Evolutionary conservation across 2,329 filamentous ascomycete genomes (phyloP).

Genomic region (Aspergillus oerlinghausenensis): DNA sequence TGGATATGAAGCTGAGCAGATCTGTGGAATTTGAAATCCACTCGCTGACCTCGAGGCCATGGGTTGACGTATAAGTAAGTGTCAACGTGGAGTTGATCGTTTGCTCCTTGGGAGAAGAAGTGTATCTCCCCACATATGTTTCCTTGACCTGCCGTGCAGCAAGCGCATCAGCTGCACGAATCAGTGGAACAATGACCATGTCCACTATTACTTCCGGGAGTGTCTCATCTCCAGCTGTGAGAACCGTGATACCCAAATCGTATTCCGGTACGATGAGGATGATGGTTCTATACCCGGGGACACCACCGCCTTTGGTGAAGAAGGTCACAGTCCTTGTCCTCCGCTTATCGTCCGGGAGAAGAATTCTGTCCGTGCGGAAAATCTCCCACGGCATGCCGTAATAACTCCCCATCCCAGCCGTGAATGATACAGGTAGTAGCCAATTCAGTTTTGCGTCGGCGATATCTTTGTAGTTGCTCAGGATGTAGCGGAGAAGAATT

Average conservation of each 20-base stretch:
- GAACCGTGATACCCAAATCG: constrained; percentile 40
- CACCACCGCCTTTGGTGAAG: constrained; percentile 42
- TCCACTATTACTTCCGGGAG: constrained; percentile 9
- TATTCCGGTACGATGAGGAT: constrained; percentile 43
- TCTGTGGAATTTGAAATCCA: constrained; percentile 9
- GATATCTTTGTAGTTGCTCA: constrained; percentile 40
- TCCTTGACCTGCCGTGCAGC: constrained; percentile 7
- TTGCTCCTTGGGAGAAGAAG: background rate
- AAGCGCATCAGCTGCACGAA: constrained; percentile 16
- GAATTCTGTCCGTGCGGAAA: constrained; percentile 37
- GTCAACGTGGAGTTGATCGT: constrained; percentile 1
- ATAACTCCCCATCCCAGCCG: constrained; percentile 33
- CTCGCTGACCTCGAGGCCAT: constrained; percentile 1
- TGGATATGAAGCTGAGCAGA: background rate
- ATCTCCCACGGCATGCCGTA: constrained; percentile 49
- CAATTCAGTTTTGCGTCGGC: constrained; percentile 40
- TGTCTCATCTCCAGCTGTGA: constrained; percentile 21
- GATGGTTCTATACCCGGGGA: constrained; percentile 40
- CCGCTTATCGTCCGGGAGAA: constrained; percentile 25
- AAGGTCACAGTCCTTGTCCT: constrained; percentile 33
- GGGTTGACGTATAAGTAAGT: background rate
- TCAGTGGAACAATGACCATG: constrained; percentile 11
- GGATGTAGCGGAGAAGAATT: constrained; percentile 41
- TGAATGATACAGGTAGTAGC: constrained; percentile 38
- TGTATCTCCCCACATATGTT: constrained; percentile 8